These are phyloP conservation scores for Fusarium longipes DNA, from an alignment of 2,329 filamentous ascomycete species.

Conservation along the genomic window DNA sequence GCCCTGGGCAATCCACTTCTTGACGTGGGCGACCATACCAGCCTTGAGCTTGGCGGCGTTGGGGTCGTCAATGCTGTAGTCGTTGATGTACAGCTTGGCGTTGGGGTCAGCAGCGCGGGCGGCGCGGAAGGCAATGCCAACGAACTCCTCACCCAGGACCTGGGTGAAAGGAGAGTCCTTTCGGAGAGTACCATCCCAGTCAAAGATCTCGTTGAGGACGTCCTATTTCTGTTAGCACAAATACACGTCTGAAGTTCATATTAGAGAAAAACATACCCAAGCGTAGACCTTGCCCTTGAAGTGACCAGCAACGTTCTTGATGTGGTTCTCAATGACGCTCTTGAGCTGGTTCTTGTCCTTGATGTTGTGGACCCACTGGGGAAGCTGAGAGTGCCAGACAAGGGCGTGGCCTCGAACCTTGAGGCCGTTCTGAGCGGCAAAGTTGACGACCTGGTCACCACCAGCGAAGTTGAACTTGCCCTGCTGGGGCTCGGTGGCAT, in stretches of 20 bases:
- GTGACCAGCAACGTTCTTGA: slow-evolving; percentile 65
- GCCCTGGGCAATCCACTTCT: slow-evolving; percentile 70
- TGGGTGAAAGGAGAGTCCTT: slow-evolving; percentile 69
- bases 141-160: slow-evolving; percentile 76
- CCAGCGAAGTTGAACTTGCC: slow-evolving; percentile 67
- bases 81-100: slow-evolving; percentile 81
- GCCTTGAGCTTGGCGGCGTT: slow-evolving; percentile 67
- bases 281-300: slow-evolving; percentile 70
- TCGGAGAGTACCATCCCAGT: slow-evolving; percentile 70
- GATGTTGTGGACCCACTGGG: slow-evolving; percentile 69
- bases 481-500: slow-evolving; percentile 53
- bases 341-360: slow-evolving; percentile 63
- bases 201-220: slow-evolving; percentile 74
- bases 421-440: slow-evolving; percentile 64
- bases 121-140: slow-evolving; percentile 75
- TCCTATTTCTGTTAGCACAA: slow-evolving; percentile 54
- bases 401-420: slow-evolving; percentile 72
- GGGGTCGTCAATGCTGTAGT: slow-evolving; percentile 74
- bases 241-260: neutral
- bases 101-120: slow-evolving; percentile 73
- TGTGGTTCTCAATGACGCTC: slow-evolving; percentile 68
- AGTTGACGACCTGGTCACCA: slow-evolving; percentile 70
- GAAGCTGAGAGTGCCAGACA: slow-evolving; percentile 72
- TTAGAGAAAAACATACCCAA: neutral
- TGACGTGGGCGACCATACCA: slow-evolving; percentile 68